Conservation (phyloP, 148 eudicot genomes). For the Vaccinium vitisidaea region DNA sequence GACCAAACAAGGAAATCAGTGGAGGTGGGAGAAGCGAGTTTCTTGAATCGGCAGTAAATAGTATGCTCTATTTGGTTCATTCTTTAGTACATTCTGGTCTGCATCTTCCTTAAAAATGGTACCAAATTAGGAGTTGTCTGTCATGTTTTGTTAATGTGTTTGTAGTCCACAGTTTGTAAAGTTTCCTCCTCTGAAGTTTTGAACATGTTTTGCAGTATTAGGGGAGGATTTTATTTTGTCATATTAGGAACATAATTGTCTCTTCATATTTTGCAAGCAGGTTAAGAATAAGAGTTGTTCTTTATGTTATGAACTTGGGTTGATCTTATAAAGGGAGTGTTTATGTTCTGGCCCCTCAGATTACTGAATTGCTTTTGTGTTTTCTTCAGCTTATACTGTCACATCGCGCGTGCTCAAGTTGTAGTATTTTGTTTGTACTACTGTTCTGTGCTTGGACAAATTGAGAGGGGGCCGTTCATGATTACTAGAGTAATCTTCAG, state of each 20-base stretch:
- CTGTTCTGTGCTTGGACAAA: background rate
- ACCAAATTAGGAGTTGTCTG: background rate
- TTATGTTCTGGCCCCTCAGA: background rate
- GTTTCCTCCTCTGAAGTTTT: background rate
- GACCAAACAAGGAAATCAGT: slow-evolving; percentile 1
- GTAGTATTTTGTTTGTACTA: background rate
- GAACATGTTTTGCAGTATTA: slow-evolving; percentile 5
- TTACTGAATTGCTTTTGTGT: background rate
- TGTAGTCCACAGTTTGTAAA: background rate
- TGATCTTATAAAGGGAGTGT: background rate
- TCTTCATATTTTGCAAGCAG: background rate
- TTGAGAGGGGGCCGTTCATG: too few relatives aligned
- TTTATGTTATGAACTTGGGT: slow-evolving; percentile 2
- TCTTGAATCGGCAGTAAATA: background rate
- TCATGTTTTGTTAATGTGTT: background rate
- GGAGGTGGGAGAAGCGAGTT: slow-evolving; percentile 20
- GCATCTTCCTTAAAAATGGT: background rate
- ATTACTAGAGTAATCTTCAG: background rate
- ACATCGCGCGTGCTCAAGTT: background rate
- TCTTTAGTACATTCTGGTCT: background rate
- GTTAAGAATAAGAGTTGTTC: background rate
- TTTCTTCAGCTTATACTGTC: background rate
- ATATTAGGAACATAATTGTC: background rate
- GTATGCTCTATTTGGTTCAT: background rate
- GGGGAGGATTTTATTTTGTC: background rate